Evolutionary conservation across 768 basidiomycete genomes (phyloP), one percentile per base, ranked within the genome.

Genomic region (Exsudoporus frostii): DNA sequence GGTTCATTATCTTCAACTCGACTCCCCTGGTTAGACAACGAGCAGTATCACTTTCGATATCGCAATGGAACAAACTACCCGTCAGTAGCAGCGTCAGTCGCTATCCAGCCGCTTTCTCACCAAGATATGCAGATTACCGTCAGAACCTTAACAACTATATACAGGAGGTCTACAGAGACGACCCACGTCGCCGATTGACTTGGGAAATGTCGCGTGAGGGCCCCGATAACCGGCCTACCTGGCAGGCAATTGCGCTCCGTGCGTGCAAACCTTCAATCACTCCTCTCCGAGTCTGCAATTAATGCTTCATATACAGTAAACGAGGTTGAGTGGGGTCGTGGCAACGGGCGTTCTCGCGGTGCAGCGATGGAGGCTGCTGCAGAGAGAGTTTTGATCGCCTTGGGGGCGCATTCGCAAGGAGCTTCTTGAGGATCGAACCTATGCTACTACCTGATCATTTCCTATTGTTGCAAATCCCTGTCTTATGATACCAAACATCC

Each of bases 361-460:
- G 53, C 50, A 38, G 65, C 65, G 19, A 66, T 45, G 60, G 65
- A 67, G 24, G 51, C 38, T n/a, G 65, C 65, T 9, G 60, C 65
- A 30, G 17, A 43, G 37, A 30, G 7, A 4, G 65, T 65, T 20
- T 43, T 66, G 53, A 51, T 49, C 9, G 57, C 63, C 38, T 39
- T 57, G 46, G 33, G 30, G 1, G 25, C 45, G 22, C 32, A 4
- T 6, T 25, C 11, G 22, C 39, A 20, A 36, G 33, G 30, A 3
- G 4, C n/a, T 47, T 51, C n/a, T 47, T 51, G 48, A 51, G 14
- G 15, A 5, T 37, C 24, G 7, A 37, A 5, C 15, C 7, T 10
- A 19, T 8, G 7, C 10, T 29, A 27, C 27, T 10, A 17, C 15
- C 4, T 48, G n/a, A 3, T 25, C 19, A 17, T 37, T 15, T 27